A percentile compares a stretch with the other conserved stretches of the same genome.
Conservation (phyloP, 164 flowering plant genomes). For the Litsea cubeba region DNA sequence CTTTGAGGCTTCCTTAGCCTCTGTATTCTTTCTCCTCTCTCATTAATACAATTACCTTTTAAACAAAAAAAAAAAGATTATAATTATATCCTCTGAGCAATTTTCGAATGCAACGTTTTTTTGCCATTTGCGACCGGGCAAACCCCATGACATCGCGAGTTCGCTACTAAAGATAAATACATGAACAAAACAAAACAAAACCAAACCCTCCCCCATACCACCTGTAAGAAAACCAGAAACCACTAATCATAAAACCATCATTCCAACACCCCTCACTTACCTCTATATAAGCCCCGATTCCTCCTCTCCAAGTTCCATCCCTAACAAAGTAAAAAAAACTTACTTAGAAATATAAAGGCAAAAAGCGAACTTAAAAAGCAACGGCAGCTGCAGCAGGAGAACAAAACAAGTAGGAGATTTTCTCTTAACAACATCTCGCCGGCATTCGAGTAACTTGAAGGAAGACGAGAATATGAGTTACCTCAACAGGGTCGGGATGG, state of each 20-base stretch:
- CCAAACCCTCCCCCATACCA: too few relatives aligned
- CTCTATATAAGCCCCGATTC: not conserved
- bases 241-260: not conserved
- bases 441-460: not conserved
- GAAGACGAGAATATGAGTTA: constrained; percentile 33
- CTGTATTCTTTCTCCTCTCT: too few relatives aligned
- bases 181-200: too few relatives aligned
- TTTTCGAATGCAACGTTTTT: too few relatives aligned
- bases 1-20: too few relatives aligned
- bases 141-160: too few relatives aligned
- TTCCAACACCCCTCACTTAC: not conserved
- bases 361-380: not conserved
- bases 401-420: not conserved
- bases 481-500: constrained; percentile 47
- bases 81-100: too few relatives aligned
- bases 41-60: too few relatives aligned
- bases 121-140: too few relatives aligned
- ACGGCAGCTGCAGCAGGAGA: not conserved
- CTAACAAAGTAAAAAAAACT: not conserved
- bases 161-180: too few relatives aligned
- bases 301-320: not conserved
- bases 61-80: too few relatives aligned
- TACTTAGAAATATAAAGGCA: not conserved
- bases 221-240: not conserved
- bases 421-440: not conserved